A percentile compares a stretch with the other conserved stretches of the same genome.
Conservation (phyloP, 2,329 filamentous ascomycete genomes). For the Mariannaea elegans region DNA sequence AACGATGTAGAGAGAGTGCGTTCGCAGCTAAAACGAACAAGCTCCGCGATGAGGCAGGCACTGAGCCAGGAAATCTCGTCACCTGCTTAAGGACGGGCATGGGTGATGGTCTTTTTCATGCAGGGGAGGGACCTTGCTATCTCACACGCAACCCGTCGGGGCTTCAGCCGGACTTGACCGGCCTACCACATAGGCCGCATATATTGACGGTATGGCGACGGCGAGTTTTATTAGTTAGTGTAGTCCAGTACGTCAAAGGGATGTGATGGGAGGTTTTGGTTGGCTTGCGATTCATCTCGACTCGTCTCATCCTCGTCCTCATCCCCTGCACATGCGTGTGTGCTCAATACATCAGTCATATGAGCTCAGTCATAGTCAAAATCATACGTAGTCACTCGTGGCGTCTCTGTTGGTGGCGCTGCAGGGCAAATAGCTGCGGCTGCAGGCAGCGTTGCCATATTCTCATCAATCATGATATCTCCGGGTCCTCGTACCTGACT, state of each 20-base stretch:
- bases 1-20: constrained; percentile 2
- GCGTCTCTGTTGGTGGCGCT: constrained; percentile 26
- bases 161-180: constrained; percentile 8
- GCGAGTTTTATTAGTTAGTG: too few species aligned
- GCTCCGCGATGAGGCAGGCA: constrained; percentile 23
- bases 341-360: background rate
- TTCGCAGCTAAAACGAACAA: constrained; percentile 12
- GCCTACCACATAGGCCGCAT: constrained; percentile 1
- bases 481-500: constrained; percentile 56
- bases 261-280: background rate
- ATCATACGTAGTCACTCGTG: background rate
- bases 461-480: constrained; percentile 42
- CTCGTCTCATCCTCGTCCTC: background rate
- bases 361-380: background rate
- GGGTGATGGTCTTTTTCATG: background rate
- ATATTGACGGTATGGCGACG: constrained; percentile 4
- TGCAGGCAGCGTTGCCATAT: constrained; percentile 27
- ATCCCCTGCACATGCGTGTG: background rate
- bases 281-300: background rate
- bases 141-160: constrained; percentile 13
- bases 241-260: background rate
- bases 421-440: constrained; percentile 17
- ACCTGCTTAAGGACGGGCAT: constrained; percentile 1
- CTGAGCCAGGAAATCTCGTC: constrained; percentile 9
- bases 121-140: constrained; percentile 15